Conservation (phyloP, 2,329 filamentous ascomycete genomes). For the Aschersonia sp. region DNA sequence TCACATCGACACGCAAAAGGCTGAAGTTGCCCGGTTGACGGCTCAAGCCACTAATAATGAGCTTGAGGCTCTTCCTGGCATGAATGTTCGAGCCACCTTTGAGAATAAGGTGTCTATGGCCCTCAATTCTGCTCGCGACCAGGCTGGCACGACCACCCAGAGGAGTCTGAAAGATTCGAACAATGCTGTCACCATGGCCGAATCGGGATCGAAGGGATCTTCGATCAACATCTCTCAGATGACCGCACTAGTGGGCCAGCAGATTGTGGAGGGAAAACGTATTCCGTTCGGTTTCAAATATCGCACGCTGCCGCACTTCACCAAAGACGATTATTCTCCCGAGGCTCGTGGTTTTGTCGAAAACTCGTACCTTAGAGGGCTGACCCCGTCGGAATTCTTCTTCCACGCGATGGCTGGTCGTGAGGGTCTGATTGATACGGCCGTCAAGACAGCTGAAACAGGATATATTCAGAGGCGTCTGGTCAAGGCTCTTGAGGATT, state of each 20-base stretch:
- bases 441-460: conserved; percentile 97
- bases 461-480: conserved; percentile 98
- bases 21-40: conserved; percentile 63
- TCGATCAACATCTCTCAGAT: conserved; percentile 99
- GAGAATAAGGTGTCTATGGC: conserved; percentile 93
- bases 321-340: conserved; percentile 97
- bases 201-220: conserved; percentile 94
- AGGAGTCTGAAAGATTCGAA: conserved; percentile 89
- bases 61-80: conserved; percentile 87
- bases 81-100: conserved; percentile 97
- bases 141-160: conserved; percentile 84
- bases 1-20: conserved; percentile 70
- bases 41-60: conserved; percentile 67
- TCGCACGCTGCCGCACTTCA: conserved; percentile 90
- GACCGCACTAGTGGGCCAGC: conserved; percentile 94
- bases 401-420: conserved; percentile 99
- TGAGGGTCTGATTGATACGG: conserved; percentile 98
- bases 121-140: conserved; percentile 89
- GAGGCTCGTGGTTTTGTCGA: conserved; percentile 96
- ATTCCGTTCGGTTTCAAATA: conserved; percentile 99
- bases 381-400: conserved; percentile 95
- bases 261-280: conserved; percentile 96
- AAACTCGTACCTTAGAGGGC: conserved; percentile 91
- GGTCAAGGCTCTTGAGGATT: conserved; percentile 94
- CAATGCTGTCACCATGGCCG: conserved; percentile 92